Conservation (phyloP, 306 rosid genomes). For the Pyrus bretschneideri region DNA sequence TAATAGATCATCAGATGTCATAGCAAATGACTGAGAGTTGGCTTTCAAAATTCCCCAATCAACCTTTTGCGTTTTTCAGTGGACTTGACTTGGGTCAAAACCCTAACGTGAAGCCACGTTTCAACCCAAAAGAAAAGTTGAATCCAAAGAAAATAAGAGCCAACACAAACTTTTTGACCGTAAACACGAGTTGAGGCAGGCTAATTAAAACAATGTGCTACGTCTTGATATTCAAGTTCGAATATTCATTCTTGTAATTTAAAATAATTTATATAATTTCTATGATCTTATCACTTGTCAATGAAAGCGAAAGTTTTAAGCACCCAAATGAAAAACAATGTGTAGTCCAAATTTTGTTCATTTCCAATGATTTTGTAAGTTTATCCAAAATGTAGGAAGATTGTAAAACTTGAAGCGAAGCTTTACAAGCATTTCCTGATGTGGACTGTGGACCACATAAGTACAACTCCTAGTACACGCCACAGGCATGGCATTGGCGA, state of each 20-base stretch:
- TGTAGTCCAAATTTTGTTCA: neutral
- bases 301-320: neutral
- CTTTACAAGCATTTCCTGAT: neutral
- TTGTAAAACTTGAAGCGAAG: no score
- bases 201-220: no score
- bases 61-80: neutral
- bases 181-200: no score
- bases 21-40: neutral
- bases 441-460: neutral
- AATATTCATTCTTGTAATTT: no score
- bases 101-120: neutral
- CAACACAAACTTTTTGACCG: neutral
- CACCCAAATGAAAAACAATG: neutral
- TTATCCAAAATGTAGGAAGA: no score
- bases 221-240: no score
- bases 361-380: neutral
- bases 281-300: no score
- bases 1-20: neutral
- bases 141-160: neutral
- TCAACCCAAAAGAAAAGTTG: neutral
- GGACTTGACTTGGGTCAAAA: neutral
- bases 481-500: neutral
- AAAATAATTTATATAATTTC: neutral
- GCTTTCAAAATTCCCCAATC: neutral
- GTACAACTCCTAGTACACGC: neutral